phyloP scores from a whole-genome alignment of 73 alveolate genomes.

The Paramecium caudatum region DNA sequence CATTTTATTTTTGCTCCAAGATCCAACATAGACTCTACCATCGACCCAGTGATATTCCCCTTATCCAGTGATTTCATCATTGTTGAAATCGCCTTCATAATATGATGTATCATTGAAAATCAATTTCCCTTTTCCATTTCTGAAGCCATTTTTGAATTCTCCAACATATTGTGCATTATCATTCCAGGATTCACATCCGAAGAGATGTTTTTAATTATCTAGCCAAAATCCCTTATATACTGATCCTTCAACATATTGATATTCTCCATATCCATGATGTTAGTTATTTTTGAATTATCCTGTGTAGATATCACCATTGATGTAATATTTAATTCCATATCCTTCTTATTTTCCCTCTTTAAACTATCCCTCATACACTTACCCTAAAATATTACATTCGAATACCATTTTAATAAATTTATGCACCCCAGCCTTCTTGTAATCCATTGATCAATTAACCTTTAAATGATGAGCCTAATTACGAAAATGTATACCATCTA shows the following conservation, averaged over 20 bases:
- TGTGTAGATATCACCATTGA: constrained; percentile 23
- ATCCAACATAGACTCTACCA: constrained; percentile 61
- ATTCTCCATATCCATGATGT: constrained; percentile 2
- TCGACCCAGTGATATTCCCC: constrained; percentile 69
- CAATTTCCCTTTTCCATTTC: constrained; percentile 77
- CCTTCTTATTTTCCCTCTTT: constrained; percentile 41
- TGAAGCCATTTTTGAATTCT: constrained; percentile 73
- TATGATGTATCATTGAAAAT: constrained; percentile 77
- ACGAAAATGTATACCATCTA: not conserved
- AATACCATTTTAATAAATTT: constrained; percentile 18
- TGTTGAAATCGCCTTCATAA: constrained; percentile 67
- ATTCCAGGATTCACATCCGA: constrained; percentile 81
- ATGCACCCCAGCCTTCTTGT: constrained; percentile 12
- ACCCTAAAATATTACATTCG: not conserved
- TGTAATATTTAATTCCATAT: not conserved
- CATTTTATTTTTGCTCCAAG: constrained; percentile 69
- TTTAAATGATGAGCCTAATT: not conserved
- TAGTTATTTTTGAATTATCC: constrained; percentile 14
- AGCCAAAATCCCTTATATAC: constrained; percentile 77
- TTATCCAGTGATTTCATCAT: constrained; percentile 64
- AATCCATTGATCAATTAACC: not conserved
- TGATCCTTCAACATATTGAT: constrained; percentile 28
- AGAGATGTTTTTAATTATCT: constrained; percentile 75
- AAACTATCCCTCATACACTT: constrained; percentile 51
- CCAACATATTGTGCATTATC: constrained; percentile 80